Base-by-base conservation (phyloP, 176 grass and related monocot genomes). In the Calamus simplicifolius region DNA sequence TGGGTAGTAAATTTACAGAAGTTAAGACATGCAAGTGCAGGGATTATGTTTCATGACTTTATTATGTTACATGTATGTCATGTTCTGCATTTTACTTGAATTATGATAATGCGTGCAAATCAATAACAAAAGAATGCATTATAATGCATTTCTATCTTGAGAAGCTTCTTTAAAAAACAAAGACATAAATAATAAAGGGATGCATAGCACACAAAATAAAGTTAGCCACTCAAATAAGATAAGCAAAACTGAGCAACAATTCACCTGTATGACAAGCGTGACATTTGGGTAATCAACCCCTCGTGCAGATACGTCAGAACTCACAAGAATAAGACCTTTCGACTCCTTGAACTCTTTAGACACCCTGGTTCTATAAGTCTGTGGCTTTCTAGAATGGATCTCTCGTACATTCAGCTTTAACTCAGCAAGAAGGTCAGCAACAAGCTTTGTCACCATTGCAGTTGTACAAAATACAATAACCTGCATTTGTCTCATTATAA, bases 211-310 rank as follows among this genome's bases (percentile, higher is more conserved):
- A 43, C 8, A 43, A 43, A 43, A 43, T 13, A 43, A 43, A 43
- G 35, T 43, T 43, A 43, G 35, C 35, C 13, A 13, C 5, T 10
- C 2, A 7, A 43, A 43, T 43, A 13, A 43, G 35, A 43, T 13
- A 43, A 43, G 13, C 8, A 54, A 30, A 38, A 56, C 23, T 43
- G 29, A 16, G 19, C 67, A 43, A 10, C 35, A 43, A 43, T 43
- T 43, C 86, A 95, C 92, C 92, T 97, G 92, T 63, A 97, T 56
- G 72, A 97, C 92, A 61, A 97, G 84, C 56, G 92, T 97, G 54
- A 97, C 92, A 80, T 97, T 84, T 6, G 92, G 92, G 75, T 97
- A 97, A 91, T 97, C 92, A 67, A 97, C 83, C 49, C 92, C 92
- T 54, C 92, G 61, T 25, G 92, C 92, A 51, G 87, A 97, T 49